Conservation (phyloP, 768 basidiomycete species). For the Kwoniella botswanensis region DNA sequence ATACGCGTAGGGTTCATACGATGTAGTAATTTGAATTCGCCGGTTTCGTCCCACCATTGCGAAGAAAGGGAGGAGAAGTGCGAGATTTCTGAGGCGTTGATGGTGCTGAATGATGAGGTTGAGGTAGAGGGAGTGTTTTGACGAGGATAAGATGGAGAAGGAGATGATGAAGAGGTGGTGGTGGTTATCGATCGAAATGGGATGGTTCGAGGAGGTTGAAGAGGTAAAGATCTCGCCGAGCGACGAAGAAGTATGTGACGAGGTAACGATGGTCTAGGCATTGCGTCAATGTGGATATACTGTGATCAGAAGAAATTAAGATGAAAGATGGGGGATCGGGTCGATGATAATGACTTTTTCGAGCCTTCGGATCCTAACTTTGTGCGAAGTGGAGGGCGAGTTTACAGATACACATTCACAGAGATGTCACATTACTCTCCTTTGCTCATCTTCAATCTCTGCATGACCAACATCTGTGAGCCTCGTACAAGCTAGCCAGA, state of each 20-base stretch:
- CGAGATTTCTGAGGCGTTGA: conserved; percentile 80
- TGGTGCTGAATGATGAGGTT: conserved; percentile 60
- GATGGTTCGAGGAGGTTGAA: background rate
- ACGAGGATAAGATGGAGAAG: conserved; percentile 9
- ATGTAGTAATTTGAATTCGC: conserved; percentile 86
- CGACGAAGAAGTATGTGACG: background rate
- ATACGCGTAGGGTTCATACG: conserved; percentile 92
- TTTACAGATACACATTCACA: too few relatives aligned
- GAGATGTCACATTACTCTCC: too few relatives aligned
- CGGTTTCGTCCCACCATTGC: conserved; percentile 94
- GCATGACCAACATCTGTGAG: too few relatives aligned
- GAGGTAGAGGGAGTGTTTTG: conserved; percentile 4
- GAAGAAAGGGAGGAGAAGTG: conserved; percentile 87
- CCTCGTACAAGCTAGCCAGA: too few relatives aligned
- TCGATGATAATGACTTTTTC: background rate
- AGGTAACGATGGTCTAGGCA: conserved; percentile 10
- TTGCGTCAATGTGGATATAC: background rate
- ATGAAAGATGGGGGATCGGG: background rate
- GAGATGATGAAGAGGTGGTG: background rate
- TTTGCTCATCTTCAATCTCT: too few relatives aligned
- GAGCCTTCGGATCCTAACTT: too few relatives aligned
- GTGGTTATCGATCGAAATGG: conserved; percentile 12
- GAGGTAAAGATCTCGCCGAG: background rate
- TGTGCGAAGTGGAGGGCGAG: too few relatives aligned
- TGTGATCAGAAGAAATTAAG: background rate